These are phyloP conservation scores for Achaetomium macrosporum DNA, from an alignment of 2,329 filamentous ascomycete genomes.

Conservation along the genomic window DNA sequence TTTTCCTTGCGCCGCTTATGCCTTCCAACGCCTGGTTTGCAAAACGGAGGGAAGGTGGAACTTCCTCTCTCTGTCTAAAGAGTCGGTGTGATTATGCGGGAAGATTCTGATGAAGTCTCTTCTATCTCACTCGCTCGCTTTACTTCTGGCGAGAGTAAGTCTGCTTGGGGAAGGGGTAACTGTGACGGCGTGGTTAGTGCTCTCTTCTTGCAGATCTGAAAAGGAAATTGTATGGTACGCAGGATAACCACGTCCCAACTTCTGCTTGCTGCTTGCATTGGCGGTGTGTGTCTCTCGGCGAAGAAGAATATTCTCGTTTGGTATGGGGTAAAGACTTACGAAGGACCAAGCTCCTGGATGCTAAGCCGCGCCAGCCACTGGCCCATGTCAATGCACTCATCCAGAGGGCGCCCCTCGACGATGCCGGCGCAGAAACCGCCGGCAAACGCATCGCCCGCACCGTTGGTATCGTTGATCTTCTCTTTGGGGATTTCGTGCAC, in stretches of 20 bases:
- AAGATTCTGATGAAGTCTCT: background rate
- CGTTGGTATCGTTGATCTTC: conserved; percentile 92
- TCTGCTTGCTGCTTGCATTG: no score
- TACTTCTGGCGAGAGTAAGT: conserved; percentile 51
- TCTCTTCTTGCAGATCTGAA: background rate
- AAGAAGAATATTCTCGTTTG: background rate
- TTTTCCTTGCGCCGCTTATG: conserved; percentile 6
- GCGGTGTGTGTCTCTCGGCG: background rate
- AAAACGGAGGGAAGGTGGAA: conserved; percentile 14
- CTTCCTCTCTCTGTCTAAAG: conserved; percentile 4
- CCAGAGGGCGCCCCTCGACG: conserved; percentile 74
- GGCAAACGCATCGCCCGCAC: conserved; percentile 93
- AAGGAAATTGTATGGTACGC: background rate
- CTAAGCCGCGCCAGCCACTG: conserved; percentile 94
- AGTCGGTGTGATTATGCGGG: background rate
- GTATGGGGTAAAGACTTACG: conserved; percentile 56
- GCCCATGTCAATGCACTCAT: conserved; percentile 78
- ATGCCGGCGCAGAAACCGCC: conserved; percentile 89
- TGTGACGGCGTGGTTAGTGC: conserved; percentile 31
- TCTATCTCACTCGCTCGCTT: conserved; percentile 8
- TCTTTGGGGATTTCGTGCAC: conserved; percentile 72
- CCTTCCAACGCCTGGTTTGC: conserved; percentile 16
- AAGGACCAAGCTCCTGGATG: conserved; percentile 92
- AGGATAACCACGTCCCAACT: background rate
- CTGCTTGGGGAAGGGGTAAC: conserved; percentile 79